Evolutionary conservation across 2,329 filamentous ascomycete species (phyloP), one percentile per base, ranked within the genome.

Genomic region (Dactylellina drechsleri): DNA sequence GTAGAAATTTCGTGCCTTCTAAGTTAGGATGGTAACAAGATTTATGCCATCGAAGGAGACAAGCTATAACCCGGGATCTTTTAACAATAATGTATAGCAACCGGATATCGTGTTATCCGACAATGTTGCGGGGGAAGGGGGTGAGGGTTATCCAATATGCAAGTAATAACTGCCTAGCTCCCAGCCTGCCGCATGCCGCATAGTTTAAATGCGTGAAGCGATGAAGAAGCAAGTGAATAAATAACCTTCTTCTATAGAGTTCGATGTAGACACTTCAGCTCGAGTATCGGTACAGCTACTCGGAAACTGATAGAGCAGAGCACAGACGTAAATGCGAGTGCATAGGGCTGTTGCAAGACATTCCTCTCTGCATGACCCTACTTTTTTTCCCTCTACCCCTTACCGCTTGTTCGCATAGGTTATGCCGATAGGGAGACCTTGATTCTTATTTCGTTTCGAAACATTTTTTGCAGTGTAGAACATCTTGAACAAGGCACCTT

Each of bases 11-110:
- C 43, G 58, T 52, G 59, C 52, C 59, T 71, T 50, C 66, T 52
- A 6, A 71, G 43, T 56, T 70, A 70, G 66, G 66, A 47, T 70
- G 66, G 66, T 70, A 57, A 18, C 45, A 47, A 50, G 18, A 61
- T 41, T 18, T 23, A 52, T 50, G 7, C 59, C n/a, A 26, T 53
- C 64, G 26, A 41, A 41, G 45, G n/a, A 45, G 43, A 57, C 40
- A 23, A 64, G 50, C 54, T 28, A 23, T 45, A 57, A 36, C 31
- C 8, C 41, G 49, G 26, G 20, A 49, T 43, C 1, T 28, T 47
- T 6, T 47, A 47, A 47, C 43, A 18, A 47, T 7, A 36, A 26
- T 54, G 36, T 31, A 36, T 36, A 10, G 31, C 31, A n/a, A 16
- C 28, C 65, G 65, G 65, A 52, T 61, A 62, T 62, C 40, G 18